Conservation (phyloP, 768 basidiomycete species). For the Ramaria sp. region DNA sequence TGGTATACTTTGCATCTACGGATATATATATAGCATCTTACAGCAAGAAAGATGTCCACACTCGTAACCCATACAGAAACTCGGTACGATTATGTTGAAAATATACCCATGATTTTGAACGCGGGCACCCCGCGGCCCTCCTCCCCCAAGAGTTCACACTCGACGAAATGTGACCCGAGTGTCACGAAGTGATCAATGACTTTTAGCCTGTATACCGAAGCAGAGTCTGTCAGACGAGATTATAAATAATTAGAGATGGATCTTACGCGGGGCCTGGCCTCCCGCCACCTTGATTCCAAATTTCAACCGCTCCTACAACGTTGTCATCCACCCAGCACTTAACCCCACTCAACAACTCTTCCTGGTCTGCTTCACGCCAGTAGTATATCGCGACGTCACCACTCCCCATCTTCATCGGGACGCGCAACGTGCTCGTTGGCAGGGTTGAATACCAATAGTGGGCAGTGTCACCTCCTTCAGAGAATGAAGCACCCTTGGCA, state of each 20-base stretch:
- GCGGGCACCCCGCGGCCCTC: conserved; percentile 68
- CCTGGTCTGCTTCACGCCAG: conserved; percentile 48
- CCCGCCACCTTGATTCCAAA: conserved; percentile 64
- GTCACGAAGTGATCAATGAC: conserved; percentile 82
- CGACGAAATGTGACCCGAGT: conserved; percentile 87
- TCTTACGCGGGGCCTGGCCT: conserved; percentile 58
- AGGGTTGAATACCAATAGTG: conserved; percentile 93
- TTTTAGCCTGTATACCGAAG: conserved; percentile 41
- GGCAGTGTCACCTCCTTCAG: conserved; percentile 34
- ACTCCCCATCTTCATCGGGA: conserved; percentile 75
- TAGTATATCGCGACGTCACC: conserved; percentile 94
- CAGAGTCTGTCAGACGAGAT: neutral
- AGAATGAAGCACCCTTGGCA: conserved; percentile 24
- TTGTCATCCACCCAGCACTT: conserved; percentile 99
- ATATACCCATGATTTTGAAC: conserved; percentile 90
- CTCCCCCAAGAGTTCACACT: conserved; percentile 81
- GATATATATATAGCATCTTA: neutral
- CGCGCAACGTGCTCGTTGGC: conserved; percentile 70
- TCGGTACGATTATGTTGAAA: conserved; percentile 42
- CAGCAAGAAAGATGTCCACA: neutral
- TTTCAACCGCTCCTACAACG: conserved; percentile 56
- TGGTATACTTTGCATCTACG: neutral
- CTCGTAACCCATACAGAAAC: neutral
- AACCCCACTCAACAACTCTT: conserved; percentile 47
- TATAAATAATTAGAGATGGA: neutral